phyloP scores from a whole-genome alignment of 345 rosid species.

The Citrus medica region DNA sequence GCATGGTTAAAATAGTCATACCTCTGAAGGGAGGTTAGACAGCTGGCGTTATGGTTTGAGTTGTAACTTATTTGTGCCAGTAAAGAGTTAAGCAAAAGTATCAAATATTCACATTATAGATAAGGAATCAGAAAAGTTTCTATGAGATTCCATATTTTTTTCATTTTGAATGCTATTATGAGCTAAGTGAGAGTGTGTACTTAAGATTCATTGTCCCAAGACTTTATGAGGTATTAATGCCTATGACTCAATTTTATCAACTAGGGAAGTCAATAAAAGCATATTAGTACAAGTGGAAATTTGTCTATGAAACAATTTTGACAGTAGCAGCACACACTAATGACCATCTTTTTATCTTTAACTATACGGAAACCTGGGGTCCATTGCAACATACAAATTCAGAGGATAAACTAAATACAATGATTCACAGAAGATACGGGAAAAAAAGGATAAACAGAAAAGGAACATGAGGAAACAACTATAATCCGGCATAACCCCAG shows the following conservation, averaged over 20 bases:
- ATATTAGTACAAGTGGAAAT: background rate
- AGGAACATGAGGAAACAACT: background rate
- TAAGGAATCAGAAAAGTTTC: background rate
- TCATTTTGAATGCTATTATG: background rate
- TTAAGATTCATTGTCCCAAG: background rate
- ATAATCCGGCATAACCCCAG: background rate
- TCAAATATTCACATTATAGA: background rate
- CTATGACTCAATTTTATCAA: background rate
- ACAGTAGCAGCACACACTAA: background rate
- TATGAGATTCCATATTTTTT: background rate
- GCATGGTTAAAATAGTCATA: background rate
- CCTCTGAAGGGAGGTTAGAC: background rate
- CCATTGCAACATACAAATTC: conserved; percentile 4
- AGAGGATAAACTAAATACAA: background rate
- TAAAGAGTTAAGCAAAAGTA: background rate
- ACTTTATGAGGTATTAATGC: background rate
- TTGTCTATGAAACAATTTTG: background rate
- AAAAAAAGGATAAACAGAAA: background rate
- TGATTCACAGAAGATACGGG: background rate
- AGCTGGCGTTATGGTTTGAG: background rate
- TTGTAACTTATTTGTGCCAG: background rate
- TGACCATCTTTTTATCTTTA: background rate
- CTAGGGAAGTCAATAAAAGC: background rate
- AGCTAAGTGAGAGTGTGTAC: background rate
- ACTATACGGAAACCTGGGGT: background rate